Evolutionary conservation across 1,139 yeast species (phyloP).

Genomic region (Pichia sp.): DNA sequence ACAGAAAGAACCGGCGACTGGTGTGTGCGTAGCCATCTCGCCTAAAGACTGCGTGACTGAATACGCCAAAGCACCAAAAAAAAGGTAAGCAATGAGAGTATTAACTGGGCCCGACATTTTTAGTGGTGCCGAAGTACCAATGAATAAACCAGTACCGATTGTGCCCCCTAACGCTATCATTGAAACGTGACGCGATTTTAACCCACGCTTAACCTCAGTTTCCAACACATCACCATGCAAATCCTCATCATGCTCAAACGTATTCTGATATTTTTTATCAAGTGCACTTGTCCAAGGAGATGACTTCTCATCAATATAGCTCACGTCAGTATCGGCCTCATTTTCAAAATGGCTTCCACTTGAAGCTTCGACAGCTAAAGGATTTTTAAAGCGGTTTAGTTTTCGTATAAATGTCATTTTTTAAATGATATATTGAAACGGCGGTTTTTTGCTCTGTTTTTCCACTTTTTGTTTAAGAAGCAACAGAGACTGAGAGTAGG

Average conservation of each 20-base stretch:
- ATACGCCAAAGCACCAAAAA: constrained; percentile 62
- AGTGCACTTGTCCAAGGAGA: neutral
- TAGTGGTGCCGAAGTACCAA: constrained; percentile 52
- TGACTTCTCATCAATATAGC: neutral
- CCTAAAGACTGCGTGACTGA: constrained; percentile 69
- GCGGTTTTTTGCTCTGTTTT: neutral
- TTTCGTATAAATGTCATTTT: neutral
- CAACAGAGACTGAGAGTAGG: too few species aligned
- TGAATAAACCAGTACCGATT: constrained; percentile 68
- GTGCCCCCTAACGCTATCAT: constrained; percentile 71
- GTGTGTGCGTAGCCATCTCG: constrained; percentile 76
- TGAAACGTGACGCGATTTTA: constrained; percentile 57
- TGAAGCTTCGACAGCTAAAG: neutral
- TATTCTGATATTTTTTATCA: neutral
- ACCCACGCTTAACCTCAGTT: constrained; percentile 36
- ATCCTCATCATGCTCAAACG: neutral
- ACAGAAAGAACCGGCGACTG: constrained; percentile 65
- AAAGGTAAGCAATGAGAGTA: constrained; percentile 57
- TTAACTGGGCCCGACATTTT: constrained; percentile 62
- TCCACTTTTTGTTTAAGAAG: too few species aligned
- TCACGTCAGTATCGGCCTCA: neutral
- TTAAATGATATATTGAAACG: neutral
- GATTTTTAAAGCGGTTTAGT: neutral
- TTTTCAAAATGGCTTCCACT: neutral
- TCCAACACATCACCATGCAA: constrained; percentile 12